Evolutionary conservation across 495 filamentous ascomycete genomes (phyloP).

Genomic region (Neurospora discreta): DNA sequence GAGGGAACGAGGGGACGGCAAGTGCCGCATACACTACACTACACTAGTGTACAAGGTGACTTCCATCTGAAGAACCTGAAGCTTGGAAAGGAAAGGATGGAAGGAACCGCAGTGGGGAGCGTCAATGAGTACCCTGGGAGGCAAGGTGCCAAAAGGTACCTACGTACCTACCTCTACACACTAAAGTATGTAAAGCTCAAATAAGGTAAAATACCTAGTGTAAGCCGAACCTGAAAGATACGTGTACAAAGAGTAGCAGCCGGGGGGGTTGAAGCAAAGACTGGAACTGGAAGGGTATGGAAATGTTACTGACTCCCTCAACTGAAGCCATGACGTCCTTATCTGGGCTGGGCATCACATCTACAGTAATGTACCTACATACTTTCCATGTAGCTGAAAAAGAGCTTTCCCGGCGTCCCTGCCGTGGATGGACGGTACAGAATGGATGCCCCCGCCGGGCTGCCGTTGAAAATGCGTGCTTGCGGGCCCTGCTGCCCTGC

Average conservation of each 20-base stretch:
- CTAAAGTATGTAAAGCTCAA: too few species aligned
- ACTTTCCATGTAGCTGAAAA: too few species aligned
- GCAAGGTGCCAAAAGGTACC: not conserved
- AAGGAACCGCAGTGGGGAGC: not conserved
- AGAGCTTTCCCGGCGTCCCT: not conserved
- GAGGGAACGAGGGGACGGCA: not conserved
- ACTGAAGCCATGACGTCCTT: not conserved
- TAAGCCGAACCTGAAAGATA: not conserved
- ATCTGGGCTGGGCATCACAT: not conserved
- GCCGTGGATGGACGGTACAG: not conserved
- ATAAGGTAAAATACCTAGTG: not conserved
- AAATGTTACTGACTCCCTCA: not conserved
- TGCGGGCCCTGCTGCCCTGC: not conserved
- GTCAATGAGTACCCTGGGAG: not conserved
- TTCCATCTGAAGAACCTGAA: not conserved
- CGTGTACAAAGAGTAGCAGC: not conserved
- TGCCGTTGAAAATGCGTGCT: not conserved
- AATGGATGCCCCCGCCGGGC: too few species aligned
- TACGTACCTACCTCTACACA: too few species aligned
- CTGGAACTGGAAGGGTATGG: not conserved
- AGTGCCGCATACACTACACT: too few species aligned
- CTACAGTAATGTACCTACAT: not conserved
- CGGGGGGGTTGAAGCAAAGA: not conserved
- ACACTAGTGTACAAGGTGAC: not conserved
- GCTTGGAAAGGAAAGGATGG: not conserved